Conservation (phyloP, 441 rosid genomes). For the Rhodomyrtus psidioides region DNA sequence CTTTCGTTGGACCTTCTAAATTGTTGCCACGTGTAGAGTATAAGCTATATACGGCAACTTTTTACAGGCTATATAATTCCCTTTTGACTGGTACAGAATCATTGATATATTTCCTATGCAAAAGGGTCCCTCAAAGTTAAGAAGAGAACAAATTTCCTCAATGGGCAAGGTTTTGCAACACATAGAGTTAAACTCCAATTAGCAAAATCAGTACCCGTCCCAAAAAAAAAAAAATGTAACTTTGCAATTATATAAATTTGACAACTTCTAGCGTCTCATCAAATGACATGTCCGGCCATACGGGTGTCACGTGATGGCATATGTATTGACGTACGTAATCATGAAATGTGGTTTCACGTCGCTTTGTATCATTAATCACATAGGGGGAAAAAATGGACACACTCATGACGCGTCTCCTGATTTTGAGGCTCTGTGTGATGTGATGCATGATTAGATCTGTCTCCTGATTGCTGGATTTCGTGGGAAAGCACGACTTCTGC, state of each 20-base stretch:
- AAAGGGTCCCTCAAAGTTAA: too few species aligned
- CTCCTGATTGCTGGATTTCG: neutral
- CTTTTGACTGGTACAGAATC: neutral
- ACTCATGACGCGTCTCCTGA: neutral
- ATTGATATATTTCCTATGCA: neutral
- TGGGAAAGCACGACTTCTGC: neutral
- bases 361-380: too few species aligned
- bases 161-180: neutral
- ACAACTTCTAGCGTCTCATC: neutral
- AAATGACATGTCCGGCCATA: neutral
- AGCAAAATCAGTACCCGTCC: neutral
- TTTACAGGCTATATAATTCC: neutral
- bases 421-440: neutral
- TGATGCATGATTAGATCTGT: neutral
- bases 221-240: neutral
- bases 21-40: neutral
- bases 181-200: neutral
- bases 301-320: neutral
- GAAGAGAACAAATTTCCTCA: neutral
- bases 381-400: neutral
- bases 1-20: neutral
- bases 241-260: neutral
- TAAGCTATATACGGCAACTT: neutral
- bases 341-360: too few species aligned
- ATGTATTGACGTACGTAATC: neutral